A percentile compares a stretch with the other conserved stretches of the same genome.
Conservation (phyloP, 1,139 yeast species). For the Saccharomyces hybrid region DNA sequence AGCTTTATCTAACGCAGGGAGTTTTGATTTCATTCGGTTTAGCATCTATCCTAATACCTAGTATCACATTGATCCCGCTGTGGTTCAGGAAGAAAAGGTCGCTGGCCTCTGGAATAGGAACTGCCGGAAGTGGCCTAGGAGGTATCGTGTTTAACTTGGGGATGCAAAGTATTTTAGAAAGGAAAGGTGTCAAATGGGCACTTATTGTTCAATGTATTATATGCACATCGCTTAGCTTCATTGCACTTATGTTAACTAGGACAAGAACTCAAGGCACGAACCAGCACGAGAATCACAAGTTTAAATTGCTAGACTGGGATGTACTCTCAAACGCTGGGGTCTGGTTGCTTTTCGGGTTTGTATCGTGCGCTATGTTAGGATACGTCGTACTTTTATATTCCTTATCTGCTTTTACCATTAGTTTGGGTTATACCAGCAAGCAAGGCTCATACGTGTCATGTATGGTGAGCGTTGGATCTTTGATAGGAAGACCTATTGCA, state of each 20-base stretch:
- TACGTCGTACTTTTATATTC: conserved; percentile 55
- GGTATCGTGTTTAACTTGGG: conserved; percentile 36
- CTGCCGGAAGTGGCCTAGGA: conserved; percentile 52
- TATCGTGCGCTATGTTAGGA: conserved; percentile 44
- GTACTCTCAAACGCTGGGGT: conserved; percentile 36
- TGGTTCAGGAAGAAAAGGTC: conserved; percentile 50
- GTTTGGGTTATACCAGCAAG: conserved; percentile 47
- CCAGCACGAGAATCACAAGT: conserved; percentile 14
- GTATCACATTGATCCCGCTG: conserved; percentile 42
- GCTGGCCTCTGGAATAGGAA: conserved; percentile 44
- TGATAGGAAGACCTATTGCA: conserved; percentile 53
- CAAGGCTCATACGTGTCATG: conserved; percentile 58
- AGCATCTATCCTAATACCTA: conserved; percentile 49
- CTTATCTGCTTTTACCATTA: conserved; percentile 50
- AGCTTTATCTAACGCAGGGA: conserved; percentile 58
- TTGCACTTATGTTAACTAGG: conserved; percentile 38
- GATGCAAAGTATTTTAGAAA: conserved; percentile 32
- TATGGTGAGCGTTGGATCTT: conserved; percentile 52
- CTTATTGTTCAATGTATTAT: conserved; percentile 48
- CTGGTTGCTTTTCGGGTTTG: conserved; percentile 43
- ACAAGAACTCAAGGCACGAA: conserved; percentile 37
- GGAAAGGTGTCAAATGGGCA: conserved; percentile 58
- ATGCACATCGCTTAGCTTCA: conserved; percentile 32
- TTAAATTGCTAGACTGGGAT: conserved; percentile 21
- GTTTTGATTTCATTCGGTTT: conserved; percentile 52